Percentiles rank a stretch among this genome's conserved stretches.
These are phyloP conservation scores for Boletus sp. DNA, from an alignment of 768 basidiomycete genomes.

Conservation along the genomic window DNA sequence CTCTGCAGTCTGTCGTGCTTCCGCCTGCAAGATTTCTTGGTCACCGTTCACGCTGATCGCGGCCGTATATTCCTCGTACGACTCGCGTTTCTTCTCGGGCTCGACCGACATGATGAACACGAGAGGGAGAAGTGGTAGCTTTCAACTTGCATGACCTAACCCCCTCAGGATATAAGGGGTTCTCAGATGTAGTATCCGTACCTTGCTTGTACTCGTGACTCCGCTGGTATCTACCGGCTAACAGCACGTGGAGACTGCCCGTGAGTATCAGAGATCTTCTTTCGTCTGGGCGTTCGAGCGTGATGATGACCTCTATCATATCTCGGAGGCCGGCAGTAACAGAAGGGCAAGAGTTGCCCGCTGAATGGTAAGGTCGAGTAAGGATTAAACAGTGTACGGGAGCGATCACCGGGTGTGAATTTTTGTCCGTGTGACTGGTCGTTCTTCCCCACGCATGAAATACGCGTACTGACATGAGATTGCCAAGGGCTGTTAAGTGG, in stretches of 20 bases:
- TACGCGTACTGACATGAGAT: not conserved
- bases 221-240: not conserved
- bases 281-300: not conserved
- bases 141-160: not conserved
- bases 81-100: slow-evolving; percentile 15
- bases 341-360: not conserved
- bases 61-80: not conserved
- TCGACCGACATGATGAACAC: slow-evolving; percentile 10
- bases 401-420: not conserved
- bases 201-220: not conserved
- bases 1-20: slow-evolving; percentile 14
- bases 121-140: not conserved
- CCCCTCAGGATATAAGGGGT: not conserved
- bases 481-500: too few species aligned
- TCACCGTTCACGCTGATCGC: not conserved
- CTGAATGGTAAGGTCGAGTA: not conserved
- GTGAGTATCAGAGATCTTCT: not conserved
- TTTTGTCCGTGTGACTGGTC: too few species aligned
- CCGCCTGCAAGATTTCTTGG: not conserved
- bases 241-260: not conserved
- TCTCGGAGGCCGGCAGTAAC: not conserved
- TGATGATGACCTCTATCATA: not conserved
- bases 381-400: not conserved
- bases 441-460: not conserved
- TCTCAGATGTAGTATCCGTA: not conserved